Conservation (phyloP, 352 stramenopile species). For the Globisporangium cystogenes region DNA sequence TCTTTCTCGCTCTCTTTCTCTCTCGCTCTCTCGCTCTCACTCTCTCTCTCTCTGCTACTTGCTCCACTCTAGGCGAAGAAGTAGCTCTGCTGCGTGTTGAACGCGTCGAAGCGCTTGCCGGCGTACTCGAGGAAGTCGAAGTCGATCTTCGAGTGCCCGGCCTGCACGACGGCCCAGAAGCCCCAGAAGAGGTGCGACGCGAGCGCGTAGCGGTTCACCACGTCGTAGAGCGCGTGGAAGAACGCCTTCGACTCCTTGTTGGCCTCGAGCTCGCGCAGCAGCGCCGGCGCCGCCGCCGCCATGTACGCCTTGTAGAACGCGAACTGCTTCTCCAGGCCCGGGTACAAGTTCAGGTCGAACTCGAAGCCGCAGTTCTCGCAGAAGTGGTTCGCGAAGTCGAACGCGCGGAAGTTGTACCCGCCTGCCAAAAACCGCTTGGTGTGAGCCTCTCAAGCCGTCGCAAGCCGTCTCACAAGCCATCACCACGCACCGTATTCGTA, state of each 20-base stretch:
- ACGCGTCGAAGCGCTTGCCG: constrained; percentile 74
- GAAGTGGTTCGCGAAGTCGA: constrained; percentile 95
- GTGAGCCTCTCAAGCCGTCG: too few species aligned
- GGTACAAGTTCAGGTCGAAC: constrained; percentile 84
- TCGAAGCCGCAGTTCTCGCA: constrained; percentile 94
- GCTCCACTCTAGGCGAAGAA: constrained; percentile 29
- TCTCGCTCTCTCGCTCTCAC: background rate
- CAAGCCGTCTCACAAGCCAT: too few species aligned
- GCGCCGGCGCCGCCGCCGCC: constrained; percentile 45
- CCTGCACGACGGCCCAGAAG: constrained; percentile 92
- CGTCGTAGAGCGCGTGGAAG: constrained; percentile 75
- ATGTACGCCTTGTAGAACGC: constrained; percentile 88
- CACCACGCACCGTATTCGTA: constrained; percentile 81
- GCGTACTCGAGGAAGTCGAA: constrained; percentile 89
- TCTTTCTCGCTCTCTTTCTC: background rate
- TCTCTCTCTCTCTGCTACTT: background rate
- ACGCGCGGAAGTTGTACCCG: constrained; percentile 90
- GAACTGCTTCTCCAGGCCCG: constrained; percentile 74
- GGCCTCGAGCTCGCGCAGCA: constrained; percentile 54
- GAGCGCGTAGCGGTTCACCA: constrained; percentile 85
- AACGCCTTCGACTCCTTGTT: constrained; percentile 81
- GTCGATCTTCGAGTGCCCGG: constrained; percentile 85
- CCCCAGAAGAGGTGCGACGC: constrained; percentile 92
- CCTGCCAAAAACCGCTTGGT: too few species aligned
- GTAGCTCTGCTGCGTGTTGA: constrained; percentile 65